Evolutionary conservation across 306 rosid species (phyloP), one percentile per base, ranked within the genome.

Genomic region (Cicer judaicum): DNA sequence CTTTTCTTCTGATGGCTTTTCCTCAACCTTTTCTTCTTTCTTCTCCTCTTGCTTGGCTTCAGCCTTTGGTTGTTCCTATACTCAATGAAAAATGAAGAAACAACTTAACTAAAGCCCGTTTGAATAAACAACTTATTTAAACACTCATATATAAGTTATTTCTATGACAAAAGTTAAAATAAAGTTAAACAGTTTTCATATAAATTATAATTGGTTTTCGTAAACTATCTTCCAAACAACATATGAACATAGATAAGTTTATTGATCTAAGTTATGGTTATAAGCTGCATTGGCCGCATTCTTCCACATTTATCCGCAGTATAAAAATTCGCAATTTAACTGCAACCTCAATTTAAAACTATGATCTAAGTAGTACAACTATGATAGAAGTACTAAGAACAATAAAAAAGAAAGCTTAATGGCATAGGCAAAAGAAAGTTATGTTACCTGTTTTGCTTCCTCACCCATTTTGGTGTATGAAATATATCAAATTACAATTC

Each of bases 361-460:
- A 14, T 50, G 56, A 50, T 50, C 7, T 6, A 14, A 50, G 2
- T 21, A 21, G 24, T 21, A 1, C 40, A 66, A 54, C 39, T 8
- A 16, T 44, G 43, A 46, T 10, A 11, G 41, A 50, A 2, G 8
- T 39, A 50, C 5, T 8, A 18, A 42, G n/a, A 69, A 50, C 19
- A 41, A 72, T 36, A 16, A 47, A 34, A 47, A 34, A 40, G 16
- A 82, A 62, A 53, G 16, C 75, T 48, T 15, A 67, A 68, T 63
- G 71, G 10, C 65, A 68, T 50, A 55, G 67, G 13, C 65, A 68
- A 56, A 2, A 76, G 71, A 57, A 56, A 66, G 74, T 72, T 19
- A 48, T 34, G 12, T 72, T 19, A 93, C 98, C 86, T 77, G 95
- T 80, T 91, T 88, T 73, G 75, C 84, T 82, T 84, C 93, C 84